Evolutionary conservation across 306 rosid species (phyloP), one percentile per base, ranked within the genome.

Genomic region (Acacia melanoxylon): DNA sequence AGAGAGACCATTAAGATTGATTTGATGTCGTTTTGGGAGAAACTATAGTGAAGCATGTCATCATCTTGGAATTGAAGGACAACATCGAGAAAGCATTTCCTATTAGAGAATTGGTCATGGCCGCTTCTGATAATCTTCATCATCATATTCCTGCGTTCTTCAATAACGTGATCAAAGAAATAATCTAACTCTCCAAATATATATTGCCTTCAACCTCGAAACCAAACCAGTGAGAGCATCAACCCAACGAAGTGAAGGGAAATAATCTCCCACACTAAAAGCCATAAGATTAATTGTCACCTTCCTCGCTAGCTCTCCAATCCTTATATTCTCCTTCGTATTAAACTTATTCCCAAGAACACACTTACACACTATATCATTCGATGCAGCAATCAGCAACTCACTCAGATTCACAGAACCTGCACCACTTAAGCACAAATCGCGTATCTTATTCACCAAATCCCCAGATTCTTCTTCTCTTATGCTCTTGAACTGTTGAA

Each of bases 221-320:
- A 75, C 49, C n/a, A 61, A 59, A 7, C 88, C 90, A 0, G 80
- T 80, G 16, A 80, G 42, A 68, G 77, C 58, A 74, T 85, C 88
- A 62, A 87, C 15, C 88, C 88, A 85, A 48, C 86, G 74, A 27
- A 85, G 35, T 49, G 20, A 68, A 67, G 90, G 85, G 27, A 87
- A 82, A 20, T 72, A 75, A 80, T 85, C 90, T 62, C 81, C 79
- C 58, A 85, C 72, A 1, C 83, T 69, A 49, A 87, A 82, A 46
- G 85, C 45, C 8, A 4, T 0, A 0, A 87, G 5, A 6, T 77
- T 16, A 42, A 80, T 17, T 87, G 80, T 68, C 66, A 25, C 49
- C 5, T 68, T 49, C 58, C 88, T 83, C 10, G 82, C 62, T 2
- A 85, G 48, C 45, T 25, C 51, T 51, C 42, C 68, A 45, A 83